Evolutionary conservation across 208 protist species (phyloP).

Genomic region (Leishmania major): DNA sequence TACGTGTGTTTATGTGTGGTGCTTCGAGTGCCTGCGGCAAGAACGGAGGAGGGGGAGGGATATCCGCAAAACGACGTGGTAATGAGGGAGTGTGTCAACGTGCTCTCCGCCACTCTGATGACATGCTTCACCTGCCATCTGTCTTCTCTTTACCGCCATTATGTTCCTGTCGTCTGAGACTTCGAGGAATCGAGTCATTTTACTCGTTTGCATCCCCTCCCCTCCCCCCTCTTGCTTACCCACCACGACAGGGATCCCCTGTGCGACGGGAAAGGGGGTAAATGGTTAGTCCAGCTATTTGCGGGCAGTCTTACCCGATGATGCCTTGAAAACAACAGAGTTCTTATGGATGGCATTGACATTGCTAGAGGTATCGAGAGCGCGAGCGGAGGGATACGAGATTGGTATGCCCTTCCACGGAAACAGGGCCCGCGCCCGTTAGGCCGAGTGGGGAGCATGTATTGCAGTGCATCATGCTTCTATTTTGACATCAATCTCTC

Average conservation of each 20-base stretch:
- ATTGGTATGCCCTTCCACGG: not conserved
- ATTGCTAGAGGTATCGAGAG: not conserved
- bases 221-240: not conserved
- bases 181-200: not conserved
- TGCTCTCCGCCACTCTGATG: not conserved
- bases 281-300: not conserved
- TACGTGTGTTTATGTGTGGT: not conserved
- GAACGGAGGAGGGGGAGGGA: not conserved
- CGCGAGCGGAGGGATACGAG: not conserved
- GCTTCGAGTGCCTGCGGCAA: not conserved
- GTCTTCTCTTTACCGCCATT: not conserved
- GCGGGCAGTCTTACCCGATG: not conserved
- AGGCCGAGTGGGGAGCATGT: not conserved
- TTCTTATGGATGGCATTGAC: not conserved
- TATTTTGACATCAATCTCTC: not conserved
- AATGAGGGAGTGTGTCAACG: not conserved
- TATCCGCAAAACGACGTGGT: not conserved
- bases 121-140: not conserved
- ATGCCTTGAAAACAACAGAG: not conserved
- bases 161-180: not conserved
- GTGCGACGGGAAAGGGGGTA: not conserved
- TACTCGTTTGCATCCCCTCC: not conserved
- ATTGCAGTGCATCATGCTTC: not conserved
- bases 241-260: not conserved
- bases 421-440: not conserved